Evolutionary conservation across 371 early-diverging fungal genomes (phyloP).

Genomic region (Mucor racemosus): DNA sequence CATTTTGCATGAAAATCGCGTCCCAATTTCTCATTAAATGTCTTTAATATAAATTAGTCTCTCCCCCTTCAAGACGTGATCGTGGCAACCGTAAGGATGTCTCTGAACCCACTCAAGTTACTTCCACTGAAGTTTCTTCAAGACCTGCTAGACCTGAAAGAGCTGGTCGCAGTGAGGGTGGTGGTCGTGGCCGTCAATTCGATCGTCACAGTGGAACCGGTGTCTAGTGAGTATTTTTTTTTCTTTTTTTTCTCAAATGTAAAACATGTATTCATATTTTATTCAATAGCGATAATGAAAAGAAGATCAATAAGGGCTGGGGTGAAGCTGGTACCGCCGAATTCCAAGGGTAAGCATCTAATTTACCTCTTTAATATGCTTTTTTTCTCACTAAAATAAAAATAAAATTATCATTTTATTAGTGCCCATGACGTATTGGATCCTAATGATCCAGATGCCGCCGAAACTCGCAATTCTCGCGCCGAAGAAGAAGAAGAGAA

Average conservation of each 20-base stretch:
- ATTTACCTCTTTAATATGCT: not conserved
- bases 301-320: conserved; percentile 83
- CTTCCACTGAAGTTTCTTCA: not conserved
- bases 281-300: conserved; percentile 66
- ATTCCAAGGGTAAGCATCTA: conserved; percentile 38
- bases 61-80: conserved; percentile 48
- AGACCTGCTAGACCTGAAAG: conserved; percentile 17
- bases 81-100: conserved; percentile 28
- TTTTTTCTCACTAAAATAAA: conserved; percentile 7
- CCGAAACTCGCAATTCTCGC: conserved; percentile 36
- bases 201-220: conserved; percentile 83
- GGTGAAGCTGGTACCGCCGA: conserved; percentile 59
- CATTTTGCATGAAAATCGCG: conserved; percentile 3
- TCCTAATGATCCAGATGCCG: conserved; percentile 47
- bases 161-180: conserved; percentile 17
- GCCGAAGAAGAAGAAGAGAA: conserved; percentile 67
- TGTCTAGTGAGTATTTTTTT: conserved; percentile 42
- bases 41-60: conserved; percentile 26
- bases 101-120: conserved; percentile 6
- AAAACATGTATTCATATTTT: not conserved
- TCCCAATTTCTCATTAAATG: not conserved
- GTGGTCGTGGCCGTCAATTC: conserved; percentile 53
- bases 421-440: conserved; percentile 43
- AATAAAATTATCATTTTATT: conserved; percentile 5
- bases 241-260: not conserved